phyloP scores from a whole-genome alignment of 352 stramenopile species.

The Pythium oligandrum region DNA sequence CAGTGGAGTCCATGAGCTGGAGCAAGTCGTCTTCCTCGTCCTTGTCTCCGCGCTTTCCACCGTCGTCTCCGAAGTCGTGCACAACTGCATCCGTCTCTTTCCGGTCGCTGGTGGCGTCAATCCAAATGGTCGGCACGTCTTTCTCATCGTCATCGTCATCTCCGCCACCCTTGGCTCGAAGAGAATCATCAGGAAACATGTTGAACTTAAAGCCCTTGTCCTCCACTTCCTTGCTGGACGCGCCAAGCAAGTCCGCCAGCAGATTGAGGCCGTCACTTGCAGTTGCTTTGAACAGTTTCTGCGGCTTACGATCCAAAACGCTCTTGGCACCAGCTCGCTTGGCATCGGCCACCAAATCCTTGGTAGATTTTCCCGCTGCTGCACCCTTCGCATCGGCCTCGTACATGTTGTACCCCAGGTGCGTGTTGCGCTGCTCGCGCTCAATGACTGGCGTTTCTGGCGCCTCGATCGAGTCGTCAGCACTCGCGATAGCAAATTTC shows the following conservation, averaged over 20 bases:
- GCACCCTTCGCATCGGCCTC: conserved; percentile 61
- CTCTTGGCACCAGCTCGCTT: conserved; percentile 42
- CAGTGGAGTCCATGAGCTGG: conserved; percentile 83
- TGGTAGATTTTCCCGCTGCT: conserved; percentile 24
- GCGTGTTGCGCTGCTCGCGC: conserved; percentile 46
- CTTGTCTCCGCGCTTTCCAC: conserved; percentile 36
- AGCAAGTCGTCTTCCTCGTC: conserved; percentile 66
- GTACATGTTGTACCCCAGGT: conserved; percentile 84
- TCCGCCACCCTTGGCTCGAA: conserved; percentile 21
- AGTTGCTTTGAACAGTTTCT: conserved; percentile 75
- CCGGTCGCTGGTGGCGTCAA: conserved; percentile 71
- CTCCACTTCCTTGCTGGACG: conserved; percentile 43
- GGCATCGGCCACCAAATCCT: conserved; percentile 56
- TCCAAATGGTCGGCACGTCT: conserved; percentile 70
- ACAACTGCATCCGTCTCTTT: conserved; percentile 54
- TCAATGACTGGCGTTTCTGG: conserved; percentile 52
- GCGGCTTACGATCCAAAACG: conserved; percentile 24
- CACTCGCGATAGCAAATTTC: conserved; percentile 53
- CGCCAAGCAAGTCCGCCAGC: conserved; percentile 76
- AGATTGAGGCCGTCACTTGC: conserved; percentile 81
- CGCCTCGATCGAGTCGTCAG: conserved; percentile 41
- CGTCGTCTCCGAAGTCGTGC: conserved; percentile 55
- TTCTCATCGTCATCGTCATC: conserved; percentile 60
- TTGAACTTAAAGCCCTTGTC: conserved; percentile 73
- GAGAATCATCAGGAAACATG: conserved; percentile 60